phyloP scores from a whole-genome alignment of 768 basidiomycete species.

The Tylopilus subfusipes region DNA sequence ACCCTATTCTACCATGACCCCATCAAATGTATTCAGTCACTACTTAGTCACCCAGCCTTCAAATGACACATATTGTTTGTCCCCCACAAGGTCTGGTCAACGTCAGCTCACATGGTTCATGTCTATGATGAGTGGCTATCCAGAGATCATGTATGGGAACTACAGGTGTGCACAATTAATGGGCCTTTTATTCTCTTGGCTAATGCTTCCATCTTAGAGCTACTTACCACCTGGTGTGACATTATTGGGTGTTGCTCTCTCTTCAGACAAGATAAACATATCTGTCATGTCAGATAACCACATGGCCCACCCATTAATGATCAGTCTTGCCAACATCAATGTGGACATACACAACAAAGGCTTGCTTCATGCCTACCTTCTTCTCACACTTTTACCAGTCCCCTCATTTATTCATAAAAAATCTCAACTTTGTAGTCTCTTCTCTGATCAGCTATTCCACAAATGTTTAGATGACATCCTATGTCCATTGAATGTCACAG shows the following conservation, averaged over 20 bases:
- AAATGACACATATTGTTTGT: background rate
- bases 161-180: too few relatives aligned
- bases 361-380: background rate
- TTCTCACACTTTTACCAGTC: background rate
- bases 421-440: background rate
- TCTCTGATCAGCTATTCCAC: background rate
- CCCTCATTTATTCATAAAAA: background rate
- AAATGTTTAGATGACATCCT: background rate
- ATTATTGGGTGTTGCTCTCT: background rate
- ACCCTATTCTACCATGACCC: background rate
- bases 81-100: background rate
- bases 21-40: background rate
- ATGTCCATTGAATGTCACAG: background rate
- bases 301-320: background rate
- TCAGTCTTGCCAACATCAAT: background rate
- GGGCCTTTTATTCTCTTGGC: too few relatives aligned
- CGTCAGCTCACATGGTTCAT: background rate
- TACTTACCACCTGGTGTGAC: background rate
- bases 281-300: background rate
- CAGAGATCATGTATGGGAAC: background rate
- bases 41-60: conserved; percentile 1
- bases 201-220: background rate
- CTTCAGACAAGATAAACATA: background rate
- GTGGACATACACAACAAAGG: background rate
- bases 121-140: background rate